Evolutionary conservation across 257 asterid species (phyloP).

Genomic region (Verbascum thapsus): DNA sequence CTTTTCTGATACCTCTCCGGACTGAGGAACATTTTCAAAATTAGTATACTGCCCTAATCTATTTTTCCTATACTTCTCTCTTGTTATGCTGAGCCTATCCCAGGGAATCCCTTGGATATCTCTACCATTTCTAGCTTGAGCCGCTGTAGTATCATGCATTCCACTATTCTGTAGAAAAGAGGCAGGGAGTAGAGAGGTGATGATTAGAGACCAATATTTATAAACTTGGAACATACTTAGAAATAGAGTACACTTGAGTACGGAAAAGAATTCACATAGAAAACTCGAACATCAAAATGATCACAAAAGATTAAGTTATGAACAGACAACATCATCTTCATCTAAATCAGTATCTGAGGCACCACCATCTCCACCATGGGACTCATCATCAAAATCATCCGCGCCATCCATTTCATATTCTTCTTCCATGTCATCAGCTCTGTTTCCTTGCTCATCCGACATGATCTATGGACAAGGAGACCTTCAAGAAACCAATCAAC

Average conservation of each 20-base stretch:
- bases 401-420: conserved; percentile 84
- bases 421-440: conserved; percentile 77
- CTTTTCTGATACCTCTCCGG: conserved; percentile 76
- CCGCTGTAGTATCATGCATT: conserved; percentile 81
- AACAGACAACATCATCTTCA: conserved; percentile 72
- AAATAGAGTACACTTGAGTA: conserved; percentile 14
- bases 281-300: conserved; percentile 1
- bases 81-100: conserved; percentile 81
- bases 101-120: conserved; percentile 98
- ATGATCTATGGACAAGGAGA: conserved; percentile 48
- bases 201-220: background rate
- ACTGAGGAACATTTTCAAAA: conserved; percentile 76
- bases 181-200: background rate
- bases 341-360: conserved; percentile 87
- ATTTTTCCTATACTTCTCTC: conserved; percentile 76
- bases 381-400: conserved; percentile 71
- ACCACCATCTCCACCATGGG: conserved; percentile 54
- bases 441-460: conserved; percentile 60
- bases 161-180: conserved; percentile 48
- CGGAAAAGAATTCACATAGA: conserved; percentile 7
- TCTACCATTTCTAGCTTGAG: conserved; percentile 86
- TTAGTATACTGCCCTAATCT: conserved; percentile 84
- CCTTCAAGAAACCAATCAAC: conserved; percentile 24
- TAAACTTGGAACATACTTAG: background rate
- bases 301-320: conserved; percentile 1